These are phyloP conservation scores for Annulohypoxylon maeteangense DNA, from an alignment of 495 filamentous ascomycete species.

Conservation along the genomic window DNA sequence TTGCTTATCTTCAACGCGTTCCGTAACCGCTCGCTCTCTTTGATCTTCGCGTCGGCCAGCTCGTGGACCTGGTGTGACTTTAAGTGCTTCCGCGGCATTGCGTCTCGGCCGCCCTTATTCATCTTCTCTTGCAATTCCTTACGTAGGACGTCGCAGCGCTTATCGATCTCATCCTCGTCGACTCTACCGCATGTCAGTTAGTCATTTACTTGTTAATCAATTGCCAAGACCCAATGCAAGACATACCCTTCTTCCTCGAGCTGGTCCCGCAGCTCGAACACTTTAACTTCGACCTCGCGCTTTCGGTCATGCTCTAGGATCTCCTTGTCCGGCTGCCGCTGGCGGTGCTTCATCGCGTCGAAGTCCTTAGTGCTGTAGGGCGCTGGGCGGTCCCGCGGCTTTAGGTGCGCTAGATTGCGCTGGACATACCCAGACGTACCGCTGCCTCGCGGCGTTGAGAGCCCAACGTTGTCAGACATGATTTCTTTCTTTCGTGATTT, in stretches of 20 bases:
- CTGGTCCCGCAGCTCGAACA: constrained; percentile 87
- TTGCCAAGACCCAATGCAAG: background rate
- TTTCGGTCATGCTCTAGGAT: constrained; percentile 94
- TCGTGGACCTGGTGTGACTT: constrained; percentile 98
- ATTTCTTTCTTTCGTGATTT: constrained; percentile 12
- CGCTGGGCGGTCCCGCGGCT: constrained; percentile 72
- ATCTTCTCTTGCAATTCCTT: constrained; percentile 70
- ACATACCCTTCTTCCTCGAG: constrained; percentile 87
- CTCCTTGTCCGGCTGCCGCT: constrained; percentile 87
- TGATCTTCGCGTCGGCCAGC: constrained; percentile 93
- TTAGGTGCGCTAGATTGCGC: constrained; percentile 88
- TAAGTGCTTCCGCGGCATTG: constrained; percentile 63
- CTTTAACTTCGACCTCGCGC: constrained; percentile 88
- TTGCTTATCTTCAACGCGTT: constrained; percentile 88
- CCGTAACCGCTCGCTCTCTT: constrained; percentile 89
- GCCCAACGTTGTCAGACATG: constrained; percentile 98
- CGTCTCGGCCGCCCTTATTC: constrained; percentile 48
- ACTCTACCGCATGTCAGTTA: constrained; percentile 56
- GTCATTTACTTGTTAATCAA: no score
- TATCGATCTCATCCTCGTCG: constrained; percentile 83
- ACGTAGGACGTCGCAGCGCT: constrained; percentile 69
- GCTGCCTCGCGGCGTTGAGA: constrained; percentile 91
- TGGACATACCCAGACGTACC: constrained; percentile 98
- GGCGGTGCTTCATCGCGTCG: constrained; percentile 70
- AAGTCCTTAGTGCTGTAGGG: constrained; percentile 71